Base-by-base conservation (phyloP, 352 stramenopile genomes). In the Phytophthora cactorum region DNA sequence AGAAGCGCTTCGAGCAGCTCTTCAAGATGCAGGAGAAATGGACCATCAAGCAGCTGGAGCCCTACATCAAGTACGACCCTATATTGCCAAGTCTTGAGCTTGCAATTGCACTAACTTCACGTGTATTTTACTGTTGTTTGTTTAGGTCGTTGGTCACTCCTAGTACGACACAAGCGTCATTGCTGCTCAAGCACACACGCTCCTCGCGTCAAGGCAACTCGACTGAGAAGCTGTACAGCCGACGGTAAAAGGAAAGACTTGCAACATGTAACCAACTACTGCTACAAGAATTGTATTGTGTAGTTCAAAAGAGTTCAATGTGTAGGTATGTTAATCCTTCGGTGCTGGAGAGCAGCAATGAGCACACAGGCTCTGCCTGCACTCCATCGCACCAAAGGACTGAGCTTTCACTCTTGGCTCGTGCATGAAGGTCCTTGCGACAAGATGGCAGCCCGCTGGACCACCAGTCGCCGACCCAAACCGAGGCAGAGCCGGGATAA, bases 1-100 rank as follows among this genome's bases (percentile, higher is more conserved):
- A 92, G 73, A 75, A 81, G 58, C 86, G 88, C 25, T 94, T 96
- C 49, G 72, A 92, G 29, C 74, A 81, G 59, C 84, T 96, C 29
- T 96, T 96, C 66, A 65, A 80, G 22, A 74, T 82, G 32, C 88
- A 96, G 57, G 83, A 92, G 44, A 96, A 96, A 58, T 96, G 88
- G 88, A 93, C 86, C 1, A 72, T 94, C 49, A 74, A 73, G 34
- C 82, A 96, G 53, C 70, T 96, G 2, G 86, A 94, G 62, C 88
- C 88, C 0, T 96, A 90, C 63, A 90, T 96, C 72, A 81, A 81
- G 88, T 94, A 68, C 47, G 81, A 81, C 12, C 11, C 5, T 54
- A 29, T 31, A 50, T 9, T 39, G 0, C 27, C 9, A 34, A 8
- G 39, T 29, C n/a, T 61, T 64, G 8, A 34, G 11, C 7, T 11